Base-by-base conservation (phyloP, 116 monocot species). In the Posidonia oceanica region DNA sequence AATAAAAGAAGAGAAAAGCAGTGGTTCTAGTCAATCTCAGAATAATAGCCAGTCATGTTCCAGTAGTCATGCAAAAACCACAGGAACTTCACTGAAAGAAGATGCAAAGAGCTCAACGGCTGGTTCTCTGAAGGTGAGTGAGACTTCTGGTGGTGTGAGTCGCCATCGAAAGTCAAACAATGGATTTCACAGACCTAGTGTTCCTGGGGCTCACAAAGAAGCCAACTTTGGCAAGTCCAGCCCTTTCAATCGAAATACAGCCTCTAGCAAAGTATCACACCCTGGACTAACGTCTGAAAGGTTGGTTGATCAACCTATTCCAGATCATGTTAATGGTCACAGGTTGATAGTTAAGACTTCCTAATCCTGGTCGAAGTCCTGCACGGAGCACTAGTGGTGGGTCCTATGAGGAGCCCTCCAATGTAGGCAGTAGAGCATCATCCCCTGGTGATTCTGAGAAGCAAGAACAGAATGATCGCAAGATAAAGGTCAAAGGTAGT, bases 41-140 rank as follows among this genome's bases (percentile, higher is more conserved):
- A 89, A 81, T 62, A 89, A 89, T 70, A 87, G 90, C 64, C 97
- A 92, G 67, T 89, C 97, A 29, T 89, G 88, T 70, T 91, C 91
- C 16, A 88, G 88, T 72, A 89, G 91, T 54, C 84, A 86, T 59
- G 77, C 70, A 56, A 94, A 85, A 75, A 61, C 64, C 22, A 55
- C 56, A 16, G 78, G 83, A 62, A 80, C 88, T 67, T 71, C 78
- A 12, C 75, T 59, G 67, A 94, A 83, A 61, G 93, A 94, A 40
- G 95, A 95, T 69, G 85, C 88, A 62, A 85, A 82, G 75, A 89
- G 85, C 68, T 83, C 89, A n/a, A 85, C 83, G 69, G 71, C 92
- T 71, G 87, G 80, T 4, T 89, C 97, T 42, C 65, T 74, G 58
- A 74, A 69, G 74, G 53, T 71, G n/a, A 76, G 67, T 66, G 88